A percentile compares a stretch with the other conserved stretches of the same genome.
These are phyloP conservation scores for Lathyrus oleraceus DNA, from an alignment of 306 rosid species.

Conservation along the genomic window DNA sequence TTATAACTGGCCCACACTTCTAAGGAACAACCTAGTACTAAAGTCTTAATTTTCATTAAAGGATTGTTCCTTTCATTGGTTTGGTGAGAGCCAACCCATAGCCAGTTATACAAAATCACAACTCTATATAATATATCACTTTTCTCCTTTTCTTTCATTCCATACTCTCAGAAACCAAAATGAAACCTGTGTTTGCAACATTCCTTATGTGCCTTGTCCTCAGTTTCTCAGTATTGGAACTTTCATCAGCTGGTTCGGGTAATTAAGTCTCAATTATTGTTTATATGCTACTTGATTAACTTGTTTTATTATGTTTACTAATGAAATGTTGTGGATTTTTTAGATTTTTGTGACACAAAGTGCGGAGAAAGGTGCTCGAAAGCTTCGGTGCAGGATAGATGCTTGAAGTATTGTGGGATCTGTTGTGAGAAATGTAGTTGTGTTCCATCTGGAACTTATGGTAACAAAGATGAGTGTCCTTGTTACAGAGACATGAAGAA, in stretches of 20 bases:
- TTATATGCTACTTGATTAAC: neutral
- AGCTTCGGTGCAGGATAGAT: slow-evolving; percentile 65
- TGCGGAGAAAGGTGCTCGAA: slow-evolving; percentile 63
- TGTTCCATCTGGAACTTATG: slow-evolving; percentile 89
- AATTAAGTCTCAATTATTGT: neutral
- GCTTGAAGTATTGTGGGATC: slow-evolving; percentile 76
- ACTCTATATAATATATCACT: neutral
- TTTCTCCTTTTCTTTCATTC: neutral
- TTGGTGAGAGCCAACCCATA: neutral
- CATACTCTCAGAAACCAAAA: slow-evolving; percentile 11
- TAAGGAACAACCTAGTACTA: slow-evolving; percentile 13
- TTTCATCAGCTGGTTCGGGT: slow-evolving; percentile 54
- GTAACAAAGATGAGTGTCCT: slow-evolving; percentile 90
- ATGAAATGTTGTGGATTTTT: neutral
- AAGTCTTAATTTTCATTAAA: neutral
- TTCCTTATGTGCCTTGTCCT: slow-evolving; percentile 62
- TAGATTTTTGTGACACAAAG: slow-evolving; percentile 60
- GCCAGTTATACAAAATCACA: neutral
- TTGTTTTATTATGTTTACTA: neutral
- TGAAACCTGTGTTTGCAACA: slow-evolving; percentile 55
- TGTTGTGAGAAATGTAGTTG: slow-evolving; percentile 80
- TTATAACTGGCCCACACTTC: slow-evolving; percentile 10
- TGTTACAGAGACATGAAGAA: slow-evolving; percentile 79
- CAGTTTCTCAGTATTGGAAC: slow-evolving; percentile 50
- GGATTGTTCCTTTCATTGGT: neutral